Evolutionary conservation across 2,329 filamentous ascomycete species (phyloP).

Genomic region (Dactylellina leptospora): DNA sequence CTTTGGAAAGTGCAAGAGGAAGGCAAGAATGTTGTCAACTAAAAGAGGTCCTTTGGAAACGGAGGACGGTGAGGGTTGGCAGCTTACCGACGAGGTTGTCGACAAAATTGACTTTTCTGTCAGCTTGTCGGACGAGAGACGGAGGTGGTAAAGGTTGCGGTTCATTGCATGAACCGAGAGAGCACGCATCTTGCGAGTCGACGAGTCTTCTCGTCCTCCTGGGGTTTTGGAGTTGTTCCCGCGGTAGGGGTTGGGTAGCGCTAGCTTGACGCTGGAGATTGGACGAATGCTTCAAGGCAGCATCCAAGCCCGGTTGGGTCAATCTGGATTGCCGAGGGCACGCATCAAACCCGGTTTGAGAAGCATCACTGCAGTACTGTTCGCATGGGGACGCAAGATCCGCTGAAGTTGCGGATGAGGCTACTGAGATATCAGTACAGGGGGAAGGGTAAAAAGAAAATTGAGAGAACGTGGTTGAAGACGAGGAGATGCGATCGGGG

Average conservation of each 20-base stretch:
- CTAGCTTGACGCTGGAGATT: conserved; percentile 37
- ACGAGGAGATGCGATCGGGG: conserved; percentile 38
- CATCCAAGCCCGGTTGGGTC: conserved; percentile 18
- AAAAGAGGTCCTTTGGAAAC: conserved; percentile 29
- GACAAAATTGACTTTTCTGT: conserved; percentile 94
- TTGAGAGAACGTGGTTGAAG: conserved; percentile 15
- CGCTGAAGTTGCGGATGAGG: conserved; percentile 36
- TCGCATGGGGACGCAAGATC: conserved; percentile 30
- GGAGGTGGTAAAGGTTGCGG: conserved; percentile 68
- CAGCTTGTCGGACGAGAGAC: conserved; percentile 81
- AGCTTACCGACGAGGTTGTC: conserved; percentile 95
- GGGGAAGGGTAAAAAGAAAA: conserved; percentile 32
- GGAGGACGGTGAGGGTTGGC: conserved; percentile 11
- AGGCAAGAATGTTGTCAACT: conserved; percentile 55
- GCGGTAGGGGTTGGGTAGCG: conserved; percentile 64
- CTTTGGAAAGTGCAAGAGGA: conserved; percentile 64
- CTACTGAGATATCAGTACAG: conserved; percentile 16
- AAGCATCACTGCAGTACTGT: conserved; percentile 19
- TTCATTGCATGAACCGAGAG: conserved; percentile 66
- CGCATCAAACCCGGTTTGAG: conserved; percentile 13
- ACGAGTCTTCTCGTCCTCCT: conserved; percentile 56
- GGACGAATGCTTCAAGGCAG: conserved; percentile 33
- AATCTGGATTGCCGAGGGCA: not conserved
- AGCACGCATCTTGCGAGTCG: conserved; percentile 62
- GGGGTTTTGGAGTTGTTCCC: conserved; percentile 72